Percentiles rank a stretch among this genome's conserved stretches.
Conservation (phyloP, 1,284 basidiomycete species). For the Ustilago loliicola region DNA sequence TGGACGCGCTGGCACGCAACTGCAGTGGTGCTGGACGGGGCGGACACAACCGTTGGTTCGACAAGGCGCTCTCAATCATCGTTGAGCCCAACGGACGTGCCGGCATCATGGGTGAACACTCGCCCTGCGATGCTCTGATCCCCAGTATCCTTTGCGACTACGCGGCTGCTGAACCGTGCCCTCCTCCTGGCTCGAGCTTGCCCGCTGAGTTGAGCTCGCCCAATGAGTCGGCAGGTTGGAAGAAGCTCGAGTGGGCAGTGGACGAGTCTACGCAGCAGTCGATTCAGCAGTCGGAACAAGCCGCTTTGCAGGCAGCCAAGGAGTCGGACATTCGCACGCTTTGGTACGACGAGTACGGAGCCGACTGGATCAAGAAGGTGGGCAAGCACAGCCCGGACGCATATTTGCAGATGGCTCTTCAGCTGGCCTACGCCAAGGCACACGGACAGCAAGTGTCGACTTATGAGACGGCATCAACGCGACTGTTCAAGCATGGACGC, state of each 20-base stretch:
- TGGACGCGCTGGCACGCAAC: constrained; percentile 85
- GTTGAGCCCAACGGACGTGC: constrained; percentile 89
- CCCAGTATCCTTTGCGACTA: constrained; percentile 92
- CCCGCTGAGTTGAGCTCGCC: constrained; percentile 55
- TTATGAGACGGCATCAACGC: constrained; percentile 93
- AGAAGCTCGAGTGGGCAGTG: constrained; percentile 81
- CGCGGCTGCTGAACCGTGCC: constrained; percentile 76
- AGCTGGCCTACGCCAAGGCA: constrained; percentile 89
- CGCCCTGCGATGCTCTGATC: constrained; percentile 89
- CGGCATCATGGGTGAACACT: constrained; percentile 92
- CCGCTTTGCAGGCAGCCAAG: constrained; percentile 77
- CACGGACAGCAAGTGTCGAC: constrained; percentile 86
- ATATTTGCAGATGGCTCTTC: constrained; percentile 91
- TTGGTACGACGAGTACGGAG: constrained; percentile 88
- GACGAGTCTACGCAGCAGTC: constrained; percentile 77
- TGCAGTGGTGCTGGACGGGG: constrained; percentile 79
- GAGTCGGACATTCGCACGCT: constrained; percentile 88
- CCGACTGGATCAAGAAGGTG: constrained; percentile 87
- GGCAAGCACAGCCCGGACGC: constrained; percentile 89
- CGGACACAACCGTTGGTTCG: constrained; percentile 89
- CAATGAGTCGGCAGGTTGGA: constrained; percentile 74
- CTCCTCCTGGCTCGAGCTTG: constrained; percentile 44
- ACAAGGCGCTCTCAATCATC: constrained; percentile 86
- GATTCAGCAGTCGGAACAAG: constrained; percentile 76
- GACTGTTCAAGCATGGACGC: constrained; percentile 89